Evolutionary conservation across 2,329 filamentous ascomycete species (phyloP).

Genomic region (Pseudocercospora crystallina): DNA sequence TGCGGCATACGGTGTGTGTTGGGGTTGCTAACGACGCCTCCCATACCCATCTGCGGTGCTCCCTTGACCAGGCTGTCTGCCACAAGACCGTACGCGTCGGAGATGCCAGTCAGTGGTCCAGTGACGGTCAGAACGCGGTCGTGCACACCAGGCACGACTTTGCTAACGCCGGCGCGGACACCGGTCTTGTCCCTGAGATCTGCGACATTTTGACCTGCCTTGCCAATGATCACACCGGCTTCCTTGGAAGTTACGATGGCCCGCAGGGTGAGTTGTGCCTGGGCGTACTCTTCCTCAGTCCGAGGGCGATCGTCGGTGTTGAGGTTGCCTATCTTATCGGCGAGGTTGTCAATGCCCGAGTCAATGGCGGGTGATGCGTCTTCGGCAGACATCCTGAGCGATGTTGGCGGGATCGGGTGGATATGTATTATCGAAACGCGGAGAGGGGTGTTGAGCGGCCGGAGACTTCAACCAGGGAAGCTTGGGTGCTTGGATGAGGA

Average conservation of each 20-base stretch:
- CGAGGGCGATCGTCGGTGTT: slow-evolving; percentile 70
- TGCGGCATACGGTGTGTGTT: slow-evolving; percentile 85
- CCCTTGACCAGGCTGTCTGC: slow-evolving; percentile 89
- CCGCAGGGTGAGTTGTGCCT: slow-evolving; percentile 87
- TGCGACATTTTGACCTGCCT: slow-evolving; percentile 96
- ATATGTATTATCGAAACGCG: neutral
- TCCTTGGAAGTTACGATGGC: slow-evolving; percentile 99
- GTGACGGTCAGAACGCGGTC: slow-evolving; percentile 96
- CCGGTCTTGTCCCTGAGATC: slow-evolving; percentile 96
- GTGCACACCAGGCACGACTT: slow-evolving; percentile 95
- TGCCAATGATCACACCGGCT: slow-evolving; percentile 97
- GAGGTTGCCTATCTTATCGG: slow-evolving; percentile 44
- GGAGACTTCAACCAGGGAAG: neutral
- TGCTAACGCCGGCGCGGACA: slow-evolving; percentile 96
- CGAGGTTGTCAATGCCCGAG: slow-evolving; percentile 35
- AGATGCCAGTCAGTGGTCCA: slow-evolving; percentile 81
- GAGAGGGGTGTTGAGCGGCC: slow-evolving; percentile 2
- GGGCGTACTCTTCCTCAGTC: slow-evolving; percentile 95
- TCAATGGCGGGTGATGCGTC: slow-evolving; percentile 30
- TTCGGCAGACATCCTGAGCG: slow-evolving; percentile 32
- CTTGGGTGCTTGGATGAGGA: neutral
- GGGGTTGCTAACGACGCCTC: slow-evolving; percentile 79
- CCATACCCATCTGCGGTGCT: slow-evolving; percentile 94
- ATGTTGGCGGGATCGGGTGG: neutral
- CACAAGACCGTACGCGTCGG: slow-evolving; percentile 90